Conservation (phyloP, 257 asterid genomes). For the Nemophila menziesii region DNA sequence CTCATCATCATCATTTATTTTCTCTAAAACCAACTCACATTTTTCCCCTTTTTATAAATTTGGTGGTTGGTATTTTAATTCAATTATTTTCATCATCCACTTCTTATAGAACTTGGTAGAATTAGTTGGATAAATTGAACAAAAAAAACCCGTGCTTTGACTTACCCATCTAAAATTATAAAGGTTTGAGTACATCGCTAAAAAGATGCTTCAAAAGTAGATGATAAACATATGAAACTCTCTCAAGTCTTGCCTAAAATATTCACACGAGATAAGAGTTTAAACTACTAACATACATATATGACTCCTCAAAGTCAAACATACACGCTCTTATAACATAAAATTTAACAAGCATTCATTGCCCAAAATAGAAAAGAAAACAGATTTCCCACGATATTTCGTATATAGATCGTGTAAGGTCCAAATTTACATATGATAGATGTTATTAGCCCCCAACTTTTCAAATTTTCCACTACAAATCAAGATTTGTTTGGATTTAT, state of each 20-base stretch:
- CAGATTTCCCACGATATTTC: background rate
- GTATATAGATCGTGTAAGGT: background rate
- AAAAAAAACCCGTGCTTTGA: too few relatives aligned
- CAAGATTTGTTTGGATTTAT: background rate
- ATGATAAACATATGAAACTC: background rate
- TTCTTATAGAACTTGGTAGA: too few relatives aligned
- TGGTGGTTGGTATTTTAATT: too few relatives aligned
- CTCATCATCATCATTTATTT: too few relatives aligned
- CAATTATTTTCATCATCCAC: too few relatives aligned
- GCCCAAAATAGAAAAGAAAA: background rate
- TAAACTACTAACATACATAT: background rate
- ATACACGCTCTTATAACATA: background rate
- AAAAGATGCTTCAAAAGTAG: background rate
- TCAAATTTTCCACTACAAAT: background rate
- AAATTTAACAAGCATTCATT: background rate
- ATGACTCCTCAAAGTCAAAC: background rate
- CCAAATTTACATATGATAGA: background rate
- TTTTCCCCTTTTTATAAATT: too few relatives aligned
- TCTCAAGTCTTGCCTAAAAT: background rate
- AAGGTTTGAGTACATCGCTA: background rate
- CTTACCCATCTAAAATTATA: too few relatives aligned
- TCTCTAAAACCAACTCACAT: too few relatives aligned
- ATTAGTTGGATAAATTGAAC: too few relatives aligned
- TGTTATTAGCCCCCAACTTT: background rate
- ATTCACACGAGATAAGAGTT: background rate